A percentile compares a stretch with the other conserved stretches of the same genome.
phyloP scores from a whole-genome alignment of 1,284 basidiomycete genomes.

The Heimioporus retisporus region DNA sequence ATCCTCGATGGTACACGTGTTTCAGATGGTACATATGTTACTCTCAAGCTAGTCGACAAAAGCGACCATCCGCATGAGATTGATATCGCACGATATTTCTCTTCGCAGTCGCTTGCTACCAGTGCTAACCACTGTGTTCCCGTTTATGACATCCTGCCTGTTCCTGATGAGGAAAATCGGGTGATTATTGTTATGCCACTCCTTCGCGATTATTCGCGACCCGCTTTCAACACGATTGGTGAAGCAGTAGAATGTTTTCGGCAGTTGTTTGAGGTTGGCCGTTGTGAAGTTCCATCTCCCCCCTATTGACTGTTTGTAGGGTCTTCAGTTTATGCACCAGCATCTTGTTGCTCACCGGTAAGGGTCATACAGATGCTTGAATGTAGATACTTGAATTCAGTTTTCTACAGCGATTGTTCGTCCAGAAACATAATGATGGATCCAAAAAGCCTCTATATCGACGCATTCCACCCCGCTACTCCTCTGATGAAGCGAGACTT shows the following conservation, averaged over 20 bases:
- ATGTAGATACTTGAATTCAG: neutral
- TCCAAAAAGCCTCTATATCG: slow-evolving; percentile 34
- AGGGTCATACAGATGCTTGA: neutral
- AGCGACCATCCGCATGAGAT: slow-evolving; percentile 34
- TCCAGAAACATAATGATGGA: slow-evolving; percentile 51
- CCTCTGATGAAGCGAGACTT: slow-evolving; percentile 29
- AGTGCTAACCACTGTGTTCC: slow-evolving; percentile 47
- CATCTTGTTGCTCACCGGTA: slow-evolving; percentile 35
- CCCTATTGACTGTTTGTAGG: slow-evolving; percentile 15
- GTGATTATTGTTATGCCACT: slow-evolving; percentile 45
- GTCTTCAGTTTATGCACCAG: slow-evolving; percentile 32
- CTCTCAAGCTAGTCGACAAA: slow-evolving; percentile 42
- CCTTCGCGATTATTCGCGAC: slow-evolving; percentile 30
- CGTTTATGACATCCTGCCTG: slow-evolving; percentile 37
- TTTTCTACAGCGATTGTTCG: slow-evolving; percentile 23
- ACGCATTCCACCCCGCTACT: slow-evolving; percentile 37
- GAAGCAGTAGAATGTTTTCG: slow-evolving; percentile 45
- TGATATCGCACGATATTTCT: slow-evolving; percentile 28
- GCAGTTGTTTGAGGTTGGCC: slow-evolving; percentile 49
- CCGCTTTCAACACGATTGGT: slow-evolving; percentile 42
- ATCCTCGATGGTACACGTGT: slow-evolving; percentile 45
- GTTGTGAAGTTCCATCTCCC: fast-evolving
- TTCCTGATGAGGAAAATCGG: slow-evolving; percentile 23
- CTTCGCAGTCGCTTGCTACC: slow-evolving; percentile 19
- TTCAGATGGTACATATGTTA: slow-evolving; percentile 40